phyloP scores from a whole-genome alignment of 2,329 filamentous ascomycete species.

The Fusarium devonianum region DNA sequence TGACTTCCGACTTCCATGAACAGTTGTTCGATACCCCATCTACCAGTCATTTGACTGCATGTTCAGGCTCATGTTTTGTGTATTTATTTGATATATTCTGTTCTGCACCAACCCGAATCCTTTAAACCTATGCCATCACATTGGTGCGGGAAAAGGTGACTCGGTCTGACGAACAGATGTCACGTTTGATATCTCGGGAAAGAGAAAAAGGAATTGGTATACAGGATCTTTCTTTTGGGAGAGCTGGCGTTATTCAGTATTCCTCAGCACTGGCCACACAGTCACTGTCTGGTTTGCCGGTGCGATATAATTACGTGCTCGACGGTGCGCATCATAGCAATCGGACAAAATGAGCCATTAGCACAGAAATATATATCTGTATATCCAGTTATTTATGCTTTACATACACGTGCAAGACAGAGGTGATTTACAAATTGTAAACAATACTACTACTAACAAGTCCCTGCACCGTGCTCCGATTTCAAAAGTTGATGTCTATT shows the following conservation, averaged over 20 bases:
- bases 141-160: conserved; percentile 7
- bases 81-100: conserved; percentile 19
- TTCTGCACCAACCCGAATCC: conserved; percentile 23
- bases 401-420: too few species aligned
- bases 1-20: conserved; percentile 8
- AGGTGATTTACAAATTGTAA: too few species aligned
- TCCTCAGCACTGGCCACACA: conserved; percentile 6
- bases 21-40: conserved; percentile 38
- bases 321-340: conserved; percentile 20
- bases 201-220: conserved; percentile 15
- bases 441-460: too few species aligned
- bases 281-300: conserved; percentile 15
- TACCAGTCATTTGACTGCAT: conserved; percentile 19
- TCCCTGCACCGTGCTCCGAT: too few species aligned
- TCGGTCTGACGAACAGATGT: conserved; percentile 12
- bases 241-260: conserved; percentile 13
- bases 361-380: conserved; percentile 21
- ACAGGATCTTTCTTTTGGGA: not conserved
- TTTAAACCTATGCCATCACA: conserved; percentile 3
- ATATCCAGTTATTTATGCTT: conserved; percentile 27
- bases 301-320: conserved; percentile 29
- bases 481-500: too few species aligned
- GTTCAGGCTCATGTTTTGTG: conserved; percentile 9
- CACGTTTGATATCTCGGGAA: conserved; percentile 9
- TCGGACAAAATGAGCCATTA: conserved; percentile 15